Evolutionary conservation across 140 eudicot genomes (phyloP).

Genomic region (Senecio squalidus): DNA sequence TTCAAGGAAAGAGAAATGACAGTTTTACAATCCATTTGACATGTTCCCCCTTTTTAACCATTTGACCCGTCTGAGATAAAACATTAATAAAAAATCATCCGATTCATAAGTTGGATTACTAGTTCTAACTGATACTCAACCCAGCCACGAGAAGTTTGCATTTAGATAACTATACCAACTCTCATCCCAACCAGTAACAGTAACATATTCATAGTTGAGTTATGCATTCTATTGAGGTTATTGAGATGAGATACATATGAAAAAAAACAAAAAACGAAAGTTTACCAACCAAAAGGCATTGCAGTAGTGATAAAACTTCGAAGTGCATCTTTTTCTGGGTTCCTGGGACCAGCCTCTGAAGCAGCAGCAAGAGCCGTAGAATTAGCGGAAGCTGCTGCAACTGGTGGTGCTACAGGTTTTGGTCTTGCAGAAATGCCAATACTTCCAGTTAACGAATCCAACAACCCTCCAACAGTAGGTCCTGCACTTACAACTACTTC

Average conservation of each 20-base stretch:
- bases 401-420: constrained; percentile 85
- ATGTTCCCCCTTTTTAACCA: not conserved
- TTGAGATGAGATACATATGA: constrained; percentile 10
- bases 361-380: constrained; percentile 45
- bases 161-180: not conserved
- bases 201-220: not conserved
- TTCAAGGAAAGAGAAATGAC: no score
- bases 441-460: constrained; percentile 97
- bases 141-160: not conserved
- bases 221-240: not conserved
- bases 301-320: constrained; percentile 72
- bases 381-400: constrained; percentile 61
- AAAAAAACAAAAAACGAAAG: constrained; percentile 16
- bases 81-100: not conserved
- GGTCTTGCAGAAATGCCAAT: constrained; percentile 95
- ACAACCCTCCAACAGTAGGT: constrained; percentile 91
- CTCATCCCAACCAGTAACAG: not conserved
- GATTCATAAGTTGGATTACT: not conserved
- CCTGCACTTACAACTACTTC: constrained; percentile 66
- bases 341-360: constrained; percentile 66
- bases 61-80: not conserved
- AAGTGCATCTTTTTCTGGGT: constrained; percentile 73
- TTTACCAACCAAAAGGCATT: constrained; percentile 94
- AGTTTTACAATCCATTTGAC: not conserved
- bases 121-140: not conserved